Evolutionary conservation across 1,139 yeast genomes (phyloP).

Genomic region (Scheffersomyces insectosa): DNA sequence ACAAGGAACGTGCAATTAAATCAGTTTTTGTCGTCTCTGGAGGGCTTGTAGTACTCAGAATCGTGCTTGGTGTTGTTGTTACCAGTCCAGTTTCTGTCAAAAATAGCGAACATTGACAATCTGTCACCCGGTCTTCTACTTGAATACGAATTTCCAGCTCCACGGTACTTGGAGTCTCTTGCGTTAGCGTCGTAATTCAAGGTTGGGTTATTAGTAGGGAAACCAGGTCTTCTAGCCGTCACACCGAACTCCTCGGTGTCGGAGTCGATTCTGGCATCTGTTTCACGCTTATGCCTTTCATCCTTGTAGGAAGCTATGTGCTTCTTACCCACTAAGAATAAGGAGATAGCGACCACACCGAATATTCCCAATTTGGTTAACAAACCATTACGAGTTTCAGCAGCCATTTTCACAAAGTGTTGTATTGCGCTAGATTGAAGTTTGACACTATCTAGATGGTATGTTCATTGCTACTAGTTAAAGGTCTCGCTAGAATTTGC

Average conservation of each 20-base stretch:
- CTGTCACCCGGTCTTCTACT: constrained; percentile 45
- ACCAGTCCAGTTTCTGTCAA: constrained; percentile 21
- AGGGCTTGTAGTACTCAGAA: not conserved
- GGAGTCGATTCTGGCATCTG: constrained; percentile 40
- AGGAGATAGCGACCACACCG: constrained; percentile 30
- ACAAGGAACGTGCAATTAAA: too few species aligned
- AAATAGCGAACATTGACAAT: constrained; percentile 34
- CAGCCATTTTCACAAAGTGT: constrained; percentile 9
- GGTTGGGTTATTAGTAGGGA: constrained; percentile 31
- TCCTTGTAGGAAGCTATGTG: constrained; percentile 40
- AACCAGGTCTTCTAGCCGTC: constrained; percentile 36
- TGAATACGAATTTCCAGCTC: constrained; percentile 62
- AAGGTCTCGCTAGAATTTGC: too few species aligned
- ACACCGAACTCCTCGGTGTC: constrained; percentile 33
- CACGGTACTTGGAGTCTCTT: constrained; percentile 65
- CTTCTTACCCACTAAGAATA: constrained; percentile 36
- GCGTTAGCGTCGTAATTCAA: constrained; percentile 21
- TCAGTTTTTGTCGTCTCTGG: not conserved
- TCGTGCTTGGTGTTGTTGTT: constrained; percentile 6
- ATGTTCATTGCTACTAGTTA: too few species aligned
- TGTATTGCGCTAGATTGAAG: too few species aligned
- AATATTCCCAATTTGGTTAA: constrained; percentile 38
- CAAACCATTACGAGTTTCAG: constrained; percentile 40
- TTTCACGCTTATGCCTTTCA: constrained; percentile 36
- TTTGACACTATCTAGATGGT: too few species aligned